Percentiles rank a stretch among this genome's conserved stretches.
phyloP scores from a whole-genome alignment of 2,329 filamentous ascomycete genomes.

The Cladophialophora exuberans region DNA sequence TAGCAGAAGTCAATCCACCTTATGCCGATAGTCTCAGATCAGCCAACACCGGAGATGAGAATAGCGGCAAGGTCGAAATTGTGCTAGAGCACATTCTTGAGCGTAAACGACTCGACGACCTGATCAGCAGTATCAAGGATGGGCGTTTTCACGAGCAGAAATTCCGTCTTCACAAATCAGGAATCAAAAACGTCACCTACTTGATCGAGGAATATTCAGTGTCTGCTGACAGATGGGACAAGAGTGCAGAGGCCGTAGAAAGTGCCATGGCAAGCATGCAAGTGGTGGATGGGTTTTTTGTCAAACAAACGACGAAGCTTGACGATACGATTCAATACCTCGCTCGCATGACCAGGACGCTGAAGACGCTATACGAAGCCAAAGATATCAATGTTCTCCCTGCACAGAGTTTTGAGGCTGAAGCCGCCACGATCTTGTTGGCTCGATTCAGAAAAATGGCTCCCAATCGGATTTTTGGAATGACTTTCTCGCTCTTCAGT shows the following conservation, averaged over 20 bases:
- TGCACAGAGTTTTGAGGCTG: constrained; percentile 45
- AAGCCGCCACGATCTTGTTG: constrained; percentile 68
- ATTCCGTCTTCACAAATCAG: constrained; percentile 73
- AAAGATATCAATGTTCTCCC: constrained; percentile 29
- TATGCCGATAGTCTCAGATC: constrained; percentile 54
- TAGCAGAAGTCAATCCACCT: constrained; percentile 71
- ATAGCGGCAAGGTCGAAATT: constrained; percentile 65
- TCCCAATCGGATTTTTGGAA: constrained; percentile 61
- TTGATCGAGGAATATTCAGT: constrained; percentile 74
- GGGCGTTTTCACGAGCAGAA: constrained; percentile 84
- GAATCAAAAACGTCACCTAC: constrained; percentile 76
- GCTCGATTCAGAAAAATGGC: constrained; percentile 60
- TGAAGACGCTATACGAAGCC: constrained; percentile 64
- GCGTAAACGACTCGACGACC: constrained; percentile 77
- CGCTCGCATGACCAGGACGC: constrained; percentile 68
- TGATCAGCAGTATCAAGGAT: constrained; percentile 80
- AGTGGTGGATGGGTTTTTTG: constrained; percentile 76
- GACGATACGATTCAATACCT: constrained; percentile 80
- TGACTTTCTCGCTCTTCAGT: constrained; percentile 73
- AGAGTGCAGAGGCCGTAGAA: constrained; percentile 68
- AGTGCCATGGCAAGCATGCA: constrained; percentile 77
- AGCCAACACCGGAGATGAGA: constrained; percentile 34
- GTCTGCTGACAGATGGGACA: constrained; percentile 56
- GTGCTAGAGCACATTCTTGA: constrained; percentile 81
- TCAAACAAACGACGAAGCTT: constrained; percentile 74